These are phyloP conservation scores for Phylloporus gajari DNA, from an alignment of 1,284 basidiomycete species.

Conservation along the genomic window DNA sequence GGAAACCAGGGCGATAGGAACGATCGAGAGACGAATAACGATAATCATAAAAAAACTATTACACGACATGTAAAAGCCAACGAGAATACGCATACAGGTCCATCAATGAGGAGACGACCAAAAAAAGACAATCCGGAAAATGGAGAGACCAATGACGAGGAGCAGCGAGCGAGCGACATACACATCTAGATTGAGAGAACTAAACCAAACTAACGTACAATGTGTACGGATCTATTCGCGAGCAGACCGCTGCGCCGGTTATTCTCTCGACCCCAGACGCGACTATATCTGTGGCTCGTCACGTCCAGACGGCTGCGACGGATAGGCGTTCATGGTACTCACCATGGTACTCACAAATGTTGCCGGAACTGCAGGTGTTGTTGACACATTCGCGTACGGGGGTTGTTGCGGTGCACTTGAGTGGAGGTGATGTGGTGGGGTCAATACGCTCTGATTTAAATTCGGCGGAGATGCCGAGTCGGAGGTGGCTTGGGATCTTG, in stretches of 20 bases:
- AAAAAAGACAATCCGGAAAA: too few relatives aligned
- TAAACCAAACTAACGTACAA: conserved; percentile 20
- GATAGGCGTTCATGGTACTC: conserved; percentile 70
- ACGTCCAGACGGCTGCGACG: conserved; percentile 37
- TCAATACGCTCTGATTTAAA: conserved; percentile 8
- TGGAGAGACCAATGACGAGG: neutral
- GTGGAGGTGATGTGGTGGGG: conserved; percentile 12
- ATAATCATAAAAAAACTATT: conserved; percentile 21
- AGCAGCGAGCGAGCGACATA: neutral
- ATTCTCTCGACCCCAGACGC: conserved; percentile 39
- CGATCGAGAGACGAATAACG: neutral
- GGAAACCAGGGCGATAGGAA: too few relatives aligned
- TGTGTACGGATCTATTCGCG: conserved; percentile 24
- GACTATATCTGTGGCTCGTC: conserved; percentile 30
- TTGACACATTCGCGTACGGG: conserved; percentile 28
- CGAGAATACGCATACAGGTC: neutral
- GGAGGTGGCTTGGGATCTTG: conserved; percentile 22
- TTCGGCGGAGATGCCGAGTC: conserved; percentile 32
- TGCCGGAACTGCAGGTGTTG: conserved; percentile 46
- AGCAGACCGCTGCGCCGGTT: conserved; percentile 15
- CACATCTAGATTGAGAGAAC: neutral
- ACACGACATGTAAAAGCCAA: conserved; percentile 21
- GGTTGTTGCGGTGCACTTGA: conserved; percentile 15
- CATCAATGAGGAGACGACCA: conserved; percentile 10
- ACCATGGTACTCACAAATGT: conserved; percentile 75